Evolutionary conservation across 352 stramenopile species (phyloP).

Genomic region (Elongisporangium prolatum): DNA sequence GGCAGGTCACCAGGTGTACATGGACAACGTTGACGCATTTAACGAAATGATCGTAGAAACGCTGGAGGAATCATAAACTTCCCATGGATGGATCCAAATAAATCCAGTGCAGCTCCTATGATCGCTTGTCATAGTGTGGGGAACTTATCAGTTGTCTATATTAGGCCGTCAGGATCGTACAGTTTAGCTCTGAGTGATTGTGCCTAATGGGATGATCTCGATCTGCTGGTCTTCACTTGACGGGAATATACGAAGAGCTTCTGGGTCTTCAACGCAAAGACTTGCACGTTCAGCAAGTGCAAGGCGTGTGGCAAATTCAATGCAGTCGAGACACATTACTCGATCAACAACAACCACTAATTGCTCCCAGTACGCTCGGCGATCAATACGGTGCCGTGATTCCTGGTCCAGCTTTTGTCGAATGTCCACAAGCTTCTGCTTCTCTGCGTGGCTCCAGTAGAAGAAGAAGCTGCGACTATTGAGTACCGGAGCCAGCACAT

Average conservation of each 20-base stretch:
- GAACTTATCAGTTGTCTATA: no score
- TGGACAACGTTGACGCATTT: slow-evolving; percentile 63
- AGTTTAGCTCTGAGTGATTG: not conserved
- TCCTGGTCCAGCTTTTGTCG: slow-evolving; percentile 40
- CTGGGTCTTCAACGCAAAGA: slow-evolving; percentile 53
- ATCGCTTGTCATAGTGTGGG: not conserved
- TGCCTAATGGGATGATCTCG: not conserved
- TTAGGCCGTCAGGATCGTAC: no score
- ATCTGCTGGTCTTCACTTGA: slow-evolving; percentile 8
- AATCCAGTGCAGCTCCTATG: not conserved
- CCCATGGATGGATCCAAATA: not conserved
- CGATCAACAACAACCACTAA: slow-evolving; percentile 62
- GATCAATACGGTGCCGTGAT: not conserved
- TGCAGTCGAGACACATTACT: slow-evolving; percentile 73
- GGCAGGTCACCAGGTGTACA: slow-evolving; percentile 64
- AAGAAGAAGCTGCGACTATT: slow-evolving; percentile 85
- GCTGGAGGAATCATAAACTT: slow-evolving; percentile 12
- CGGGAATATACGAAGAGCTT: slow-evolving; percentile 37
- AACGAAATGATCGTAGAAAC: slow-evolving; percentile 43
- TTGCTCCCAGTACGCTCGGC: slow-evolving; percentile 35
- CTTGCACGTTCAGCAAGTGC: slow-evolving; percentile 28
- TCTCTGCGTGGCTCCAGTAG: slow-evolving; percentile 85
- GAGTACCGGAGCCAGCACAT: slow-evolving; percentile 37
- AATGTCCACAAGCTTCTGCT: slow-evolving; percentile 81
- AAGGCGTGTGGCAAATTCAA: slow-evolving; percentile 49